phyloP scores from a whole-genome alignment of 331 rosid genomes.

The Phaseolus coccineus region DNA sequence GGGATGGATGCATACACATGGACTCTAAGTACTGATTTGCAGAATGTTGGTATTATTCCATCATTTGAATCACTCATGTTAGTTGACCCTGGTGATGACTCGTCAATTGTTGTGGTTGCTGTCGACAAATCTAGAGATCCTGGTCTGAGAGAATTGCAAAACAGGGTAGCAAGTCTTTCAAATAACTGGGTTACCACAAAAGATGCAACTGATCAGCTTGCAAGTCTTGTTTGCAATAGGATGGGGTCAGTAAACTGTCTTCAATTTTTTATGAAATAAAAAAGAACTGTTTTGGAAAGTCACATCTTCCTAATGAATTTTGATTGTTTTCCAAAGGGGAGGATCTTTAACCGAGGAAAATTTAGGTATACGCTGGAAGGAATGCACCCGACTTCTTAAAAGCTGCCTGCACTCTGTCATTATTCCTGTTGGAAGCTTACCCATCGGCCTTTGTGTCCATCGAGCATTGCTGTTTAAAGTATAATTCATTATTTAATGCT shows the following conservation, averaged over 20 bases:
- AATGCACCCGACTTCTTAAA: conserved; percentile 50
- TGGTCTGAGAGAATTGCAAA: conserved; percentile 56
- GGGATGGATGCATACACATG: conserved; percentile 69
- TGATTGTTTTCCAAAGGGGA: conserved; percentile 51
- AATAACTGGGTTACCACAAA: conserved; percentile 46
- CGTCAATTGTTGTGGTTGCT: conserved; percentile 52
- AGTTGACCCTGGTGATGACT: conserved; percentile 51
- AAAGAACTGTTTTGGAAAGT: background rate
- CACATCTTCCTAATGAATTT: conserved; percentile 35
- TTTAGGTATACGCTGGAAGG: conserved; percentile 52
- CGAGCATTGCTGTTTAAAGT: conserved; percentile 70
- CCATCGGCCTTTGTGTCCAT: conserved; percentile 63
- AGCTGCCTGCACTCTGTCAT: conserved; percentile 49
- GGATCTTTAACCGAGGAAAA: conserved; percentile 50
- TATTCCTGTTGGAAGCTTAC: conserved; percentile 62
- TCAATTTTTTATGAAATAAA: background rate
- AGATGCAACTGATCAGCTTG: conserved; percentile 53
- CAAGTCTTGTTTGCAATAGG: conserved; percentile 54
- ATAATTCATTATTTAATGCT: conserved; percentile 34
- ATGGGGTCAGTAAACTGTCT: conserved; percentile 56
- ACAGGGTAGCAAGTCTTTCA: conserved; percentile 49
- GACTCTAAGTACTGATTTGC: conserved; percentile 57
- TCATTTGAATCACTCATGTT: conserved; percentile 58
- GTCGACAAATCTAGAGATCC: conserved; percentile 61
- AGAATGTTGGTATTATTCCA: conserved; percentile 54